phyloP scores from a whole-genome alignment of 257 asterid species.

The Hygrophila difformis region DNA sequence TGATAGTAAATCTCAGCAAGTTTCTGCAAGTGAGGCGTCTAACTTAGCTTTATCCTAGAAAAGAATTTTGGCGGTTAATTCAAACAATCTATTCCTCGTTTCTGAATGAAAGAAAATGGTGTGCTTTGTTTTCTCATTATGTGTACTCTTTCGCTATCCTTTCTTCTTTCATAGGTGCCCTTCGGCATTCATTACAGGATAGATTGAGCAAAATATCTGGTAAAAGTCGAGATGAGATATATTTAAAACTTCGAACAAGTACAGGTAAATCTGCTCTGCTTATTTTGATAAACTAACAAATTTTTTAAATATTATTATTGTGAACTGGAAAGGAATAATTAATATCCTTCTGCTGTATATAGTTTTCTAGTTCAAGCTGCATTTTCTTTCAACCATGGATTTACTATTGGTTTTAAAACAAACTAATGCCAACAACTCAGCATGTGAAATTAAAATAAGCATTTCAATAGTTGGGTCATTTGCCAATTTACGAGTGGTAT shows the following conservation, averaged over 20 bases:
- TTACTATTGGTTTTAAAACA: constrained; percentile 9
- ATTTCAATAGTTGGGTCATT: too few species aligned
- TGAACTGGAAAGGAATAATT: not conserved
- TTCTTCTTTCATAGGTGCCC: constrained; percentile 60
- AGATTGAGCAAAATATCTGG: constrained; percentile 80
- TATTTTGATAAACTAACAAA: too few species aligned
- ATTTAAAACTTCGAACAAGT: constrained; percentile 89
- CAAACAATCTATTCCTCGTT: constrained; percentile 1
- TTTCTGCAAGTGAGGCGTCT: constrained; percentile 72
- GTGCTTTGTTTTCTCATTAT: constrained; percentile 13
- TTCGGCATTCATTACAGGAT: constrained; percentile 89
- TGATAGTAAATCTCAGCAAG: constrained; percentile 87
- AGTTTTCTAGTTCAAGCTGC: not conserved
- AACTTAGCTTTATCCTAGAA: constrained; percentile 10
- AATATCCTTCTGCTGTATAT: constrained; percentile 1
- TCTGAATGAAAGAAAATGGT: not conserved
- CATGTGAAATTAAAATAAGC: too few species aligned
- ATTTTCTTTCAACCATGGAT: not conserved
- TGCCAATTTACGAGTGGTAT: too few species aligned
- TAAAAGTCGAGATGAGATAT: constrained; percentile 85
- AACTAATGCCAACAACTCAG: too few species aligned
- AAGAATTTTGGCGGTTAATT: constrained; percentile 3
- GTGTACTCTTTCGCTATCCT: constrained; percentile 8
- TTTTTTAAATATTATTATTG: too few species aligned
- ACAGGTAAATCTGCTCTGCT: constrained; percentile 51